Evolutionary conservation across 768 basidiomycete genomes (phyloP).

Genomic region (Thelephora ganbajun): DNA sequence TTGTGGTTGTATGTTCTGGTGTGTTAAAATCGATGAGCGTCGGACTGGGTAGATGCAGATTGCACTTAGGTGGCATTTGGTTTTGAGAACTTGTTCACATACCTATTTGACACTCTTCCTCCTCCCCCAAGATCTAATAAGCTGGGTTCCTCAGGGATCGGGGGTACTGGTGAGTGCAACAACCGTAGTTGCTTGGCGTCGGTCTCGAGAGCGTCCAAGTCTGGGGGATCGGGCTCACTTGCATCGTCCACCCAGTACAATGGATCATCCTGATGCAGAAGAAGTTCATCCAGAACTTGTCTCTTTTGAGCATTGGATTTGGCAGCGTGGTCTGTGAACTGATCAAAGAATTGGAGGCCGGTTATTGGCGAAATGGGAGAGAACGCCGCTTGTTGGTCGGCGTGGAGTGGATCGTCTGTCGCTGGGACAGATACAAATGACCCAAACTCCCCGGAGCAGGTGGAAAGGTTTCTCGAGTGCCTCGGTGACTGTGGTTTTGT

Average conservation of each 20-base stretch:
- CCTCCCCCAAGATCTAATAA: too few species aligned
- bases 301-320: constrained; percentile 38
- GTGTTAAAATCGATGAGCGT: neutral
- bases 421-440: constrained; percentile 45
- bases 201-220: too few species aligned
- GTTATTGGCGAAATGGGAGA: constrained; percentile 7
- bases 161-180: too few species aligned
- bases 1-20: neutral
- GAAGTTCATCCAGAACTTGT: constrained; percentile 46
- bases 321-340: constrained; percentile 40
- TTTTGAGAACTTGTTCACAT: too few species aligned
- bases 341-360: constrained; percentile 40
- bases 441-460: constrained; percentile 39
- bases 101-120: too few species aligned
- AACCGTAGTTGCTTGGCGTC: too few species aligned
- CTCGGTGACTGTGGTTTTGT: neutral
- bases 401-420: constrained; percentile 34
- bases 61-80: too few species aligned
- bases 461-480: constrained; percentile 10
- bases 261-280: constrained; percentile 58
- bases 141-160: too few species aligned
- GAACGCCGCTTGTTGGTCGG: constrained; percentile 4
- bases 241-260: constrained; percentile 36
- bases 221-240: too few species aligned
- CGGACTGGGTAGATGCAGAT: neutral